These are phyloP conservation scores for Aspergillus baeticus DNA, from an alignment of 495 filamentous ascomycete species.

Conservation along the genomic window DNA sequence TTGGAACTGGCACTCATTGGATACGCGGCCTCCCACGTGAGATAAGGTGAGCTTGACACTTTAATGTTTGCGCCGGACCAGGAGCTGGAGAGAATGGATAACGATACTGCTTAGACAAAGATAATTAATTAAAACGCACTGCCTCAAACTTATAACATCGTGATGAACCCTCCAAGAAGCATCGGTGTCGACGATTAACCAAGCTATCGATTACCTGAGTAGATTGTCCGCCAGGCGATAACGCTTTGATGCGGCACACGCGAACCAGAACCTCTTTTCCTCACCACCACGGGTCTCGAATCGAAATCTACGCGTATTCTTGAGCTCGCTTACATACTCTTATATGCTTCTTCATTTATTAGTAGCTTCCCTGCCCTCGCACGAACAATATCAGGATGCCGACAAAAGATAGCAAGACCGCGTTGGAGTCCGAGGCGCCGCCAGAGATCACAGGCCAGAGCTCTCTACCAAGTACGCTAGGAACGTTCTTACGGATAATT, in stretches of 20 bases:
- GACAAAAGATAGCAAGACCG: constrained; percentile 66
- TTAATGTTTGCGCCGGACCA: neutral
- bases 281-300: neutral
- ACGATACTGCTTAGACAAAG: neutral
- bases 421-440: constrained; percentile 61
- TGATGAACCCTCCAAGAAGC: neutral
- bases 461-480: constrained; percentile 74
- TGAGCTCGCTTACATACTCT: neutral
- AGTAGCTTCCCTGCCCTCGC: neutral
- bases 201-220: neutral
- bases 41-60: constrained; percentile 4
- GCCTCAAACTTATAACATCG: neutral
- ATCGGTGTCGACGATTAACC: neutral
- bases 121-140: too few species aligned
- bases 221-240: constrained; percentile 16
- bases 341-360: neutral
- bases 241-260: constrained; percentile 16
- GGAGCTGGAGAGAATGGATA: neutral
- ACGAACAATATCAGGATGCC: constrained; percentile 56
- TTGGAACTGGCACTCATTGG: constrained; percentile 10
- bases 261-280: constrained; percentile 10
- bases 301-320: constrained; percentile 1
- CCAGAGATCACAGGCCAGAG: constrained; percentile 84
- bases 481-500: neutral
- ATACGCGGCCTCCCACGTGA: constrained; percentile 23